A percentile compares a stretch with the other conserved stretches of the same genome.
phyloP scores from a whole-genome alignment of 1,139 yeast species.

The Kurtzmaniella quercitrusa region DNA sequence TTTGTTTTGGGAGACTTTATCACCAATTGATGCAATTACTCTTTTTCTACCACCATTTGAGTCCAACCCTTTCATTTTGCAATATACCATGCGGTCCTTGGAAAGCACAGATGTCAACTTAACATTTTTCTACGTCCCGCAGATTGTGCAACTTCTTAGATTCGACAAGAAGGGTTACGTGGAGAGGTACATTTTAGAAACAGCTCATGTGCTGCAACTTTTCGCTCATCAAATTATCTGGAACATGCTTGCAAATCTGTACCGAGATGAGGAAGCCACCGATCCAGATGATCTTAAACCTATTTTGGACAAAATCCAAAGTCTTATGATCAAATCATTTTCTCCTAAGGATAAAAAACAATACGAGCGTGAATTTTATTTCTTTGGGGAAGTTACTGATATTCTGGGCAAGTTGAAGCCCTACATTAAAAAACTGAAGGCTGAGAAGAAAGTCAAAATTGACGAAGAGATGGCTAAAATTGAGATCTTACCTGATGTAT shows the following conservation, averaged over 20 bases:
- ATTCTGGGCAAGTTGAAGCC: slow-evolving; percentile 95
- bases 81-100: slow-evolving; percentile 86
- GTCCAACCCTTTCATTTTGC: slow-evolving; percentile 64
- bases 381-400: slow-evolving; percentile 86
- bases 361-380: slow-evolving; percentile 80
- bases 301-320: slow-evolving; percentile 67
- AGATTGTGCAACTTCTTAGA: slow-evolving; percentile 88
- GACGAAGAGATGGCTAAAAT: slow-evolving; percentile 93
- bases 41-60: slow-evolving; percentile 77
- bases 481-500: slow-evolving; percentile 76
- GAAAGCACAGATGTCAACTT: slow-evolving; percentile 84
- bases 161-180: slow-evolving; percentile 83
- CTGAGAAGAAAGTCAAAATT: slow-evolving; percentile 93
- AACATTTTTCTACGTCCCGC: slow-evolving; percentile 96
- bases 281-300: slow-evolving; percentile 85
- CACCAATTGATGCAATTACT: slow-evolving; percentile 85
- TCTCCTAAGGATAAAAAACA: slow-evolving; percentile 57
- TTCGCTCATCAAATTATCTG: slow-evolving; percentile 98
- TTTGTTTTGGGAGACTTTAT: slow-evolving; percentile 70
- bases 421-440: slow-evolving; percentile 86
- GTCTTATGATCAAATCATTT: slow-evolving; percentile 62
- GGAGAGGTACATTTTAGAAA: slow-evolving; percentile 82
- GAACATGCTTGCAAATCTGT: slow-evolving; percentile 95
- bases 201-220: slow-evolving; percentile 84
- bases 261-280: slow-evolving; percentile 79